Percentiles rank a stretch among this genome's conserved stretches.
Conservation (phyloP, 257 asterid genomes). For the Solanum paucissectum region DNA sequence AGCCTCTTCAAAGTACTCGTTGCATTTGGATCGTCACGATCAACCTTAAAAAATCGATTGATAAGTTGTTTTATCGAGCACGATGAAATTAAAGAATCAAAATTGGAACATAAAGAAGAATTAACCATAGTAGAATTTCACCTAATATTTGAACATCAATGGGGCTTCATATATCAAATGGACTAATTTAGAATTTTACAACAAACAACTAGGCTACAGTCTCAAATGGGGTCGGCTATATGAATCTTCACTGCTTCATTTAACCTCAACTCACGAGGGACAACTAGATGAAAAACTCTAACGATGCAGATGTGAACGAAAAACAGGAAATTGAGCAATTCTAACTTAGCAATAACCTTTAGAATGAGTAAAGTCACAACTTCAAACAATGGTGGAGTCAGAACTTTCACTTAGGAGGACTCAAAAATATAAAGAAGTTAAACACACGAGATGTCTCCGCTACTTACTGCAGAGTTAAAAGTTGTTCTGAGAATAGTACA, state of each 20-base stretch:
- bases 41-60: slow-evolving; percentile 27
- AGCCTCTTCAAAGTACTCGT: slow-evolving; percentile 44
- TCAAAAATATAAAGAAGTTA: neutral
- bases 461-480: neutral
- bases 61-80: neutral
- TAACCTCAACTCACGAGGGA: neutral
- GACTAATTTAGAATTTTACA: neutral
- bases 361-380: neutral
- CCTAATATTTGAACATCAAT: neutral
- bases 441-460: neutral
- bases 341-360: neutral
- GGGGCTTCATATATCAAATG: neutral
- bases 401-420: neutral
- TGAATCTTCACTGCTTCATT: neutral
- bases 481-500: neutral
- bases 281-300: neutral
- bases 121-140: neutral
- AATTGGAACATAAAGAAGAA: neutral
- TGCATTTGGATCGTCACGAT: slow-evolving; percentile 68
- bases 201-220: neutral
- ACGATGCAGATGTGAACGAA: neutral
- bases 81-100: neutral
- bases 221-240: neutral
- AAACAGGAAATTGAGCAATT: neutral
- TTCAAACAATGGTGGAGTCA: neutral